phyloP scores from a whole-genome alignment of 306 rosid genomes.

The Rosa chinensis region DNA sequence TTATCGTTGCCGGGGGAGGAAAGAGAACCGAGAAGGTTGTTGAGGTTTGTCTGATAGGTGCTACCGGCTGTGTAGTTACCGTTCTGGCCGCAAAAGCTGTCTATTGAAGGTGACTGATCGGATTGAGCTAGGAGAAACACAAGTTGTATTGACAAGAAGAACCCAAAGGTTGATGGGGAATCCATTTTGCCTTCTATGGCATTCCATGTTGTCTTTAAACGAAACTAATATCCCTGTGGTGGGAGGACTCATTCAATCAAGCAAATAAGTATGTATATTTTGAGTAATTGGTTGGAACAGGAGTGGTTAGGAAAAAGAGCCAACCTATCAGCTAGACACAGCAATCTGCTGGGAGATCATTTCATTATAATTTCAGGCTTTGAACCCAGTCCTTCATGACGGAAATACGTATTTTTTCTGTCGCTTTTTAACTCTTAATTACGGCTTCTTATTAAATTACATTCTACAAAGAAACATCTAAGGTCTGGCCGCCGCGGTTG shows the following conservation, averaged over 20 bases:
- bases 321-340: not conserved
- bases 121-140: not conserved
- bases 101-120: not conserved
- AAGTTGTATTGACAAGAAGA: not conserved
- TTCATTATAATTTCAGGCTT: not conserved
- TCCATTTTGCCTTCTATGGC: not conserved
- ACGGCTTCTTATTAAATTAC: no score
- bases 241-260: not conserved
- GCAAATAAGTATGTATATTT: not conserved
- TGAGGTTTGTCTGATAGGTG: not conserved
- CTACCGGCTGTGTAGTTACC: not conserved
- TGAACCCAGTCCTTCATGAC: not conserved
- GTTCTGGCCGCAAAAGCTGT: not conserved
- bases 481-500: not conserved
- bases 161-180: not conserved
- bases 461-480: not conserved
- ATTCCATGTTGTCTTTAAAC: not conserved
- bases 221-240: not conserved
- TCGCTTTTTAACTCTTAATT: no score
- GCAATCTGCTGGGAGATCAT: not conserved
- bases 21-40: not conserved
- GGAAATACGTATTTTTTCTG: not conserved
- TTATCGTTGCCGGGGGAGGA: not conserved
- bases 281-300: not conserved
- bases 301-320: not conserved